These are phyloP conservation scores for Amesomyces nigricolor DNA, from an alignment of 2,329 filamentous ascomycete genomes.

Conservation along the genomic window DNA sequence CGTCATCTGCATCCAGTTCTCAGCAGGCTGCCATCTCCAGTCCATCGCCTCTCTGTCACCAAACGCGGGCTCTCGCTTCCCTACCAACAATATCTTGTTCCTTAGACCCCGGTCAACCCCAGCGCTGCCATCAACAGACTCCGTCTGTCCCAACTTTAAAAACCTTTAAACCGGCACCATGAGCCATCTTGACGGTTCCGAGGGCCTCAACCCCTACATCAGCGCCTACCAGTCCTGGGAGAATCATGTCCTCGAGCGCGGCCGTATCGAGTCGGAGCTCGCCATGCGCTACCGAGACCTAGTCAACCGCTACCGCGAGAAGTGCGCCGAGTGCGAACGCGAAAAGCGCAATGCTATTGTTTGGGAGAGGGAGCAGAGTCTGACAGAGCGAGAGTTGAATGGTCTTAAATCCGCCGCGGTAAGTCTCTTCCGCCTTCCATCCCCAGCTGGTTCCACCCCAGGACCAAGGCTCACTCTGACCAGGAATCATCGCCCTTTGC, in stretches of 20 bases:
- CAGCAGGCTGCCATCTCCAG: no score
- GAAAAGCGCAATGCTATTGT: slow-evolving; percentile 21
- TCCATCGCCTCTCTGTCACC: no score
- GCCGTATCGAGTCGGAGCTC: slow-evolving; percentile 5
- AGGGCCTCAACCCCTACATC: slow-evolving; percentile 13
- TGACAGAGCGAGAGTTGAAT: slow-evolving; percentile 20
- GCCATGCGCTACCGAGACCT: slow-evolving; percentile 15
- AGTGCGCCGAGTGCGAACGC: slow-evolving; percentile 19
- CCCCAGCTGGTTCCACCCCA: background rate
- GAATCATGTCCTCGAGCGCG: background rate
- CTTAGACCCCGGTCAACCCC: no score
- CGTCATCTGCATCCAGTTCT: no score
- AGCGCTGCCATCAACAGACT: no score
- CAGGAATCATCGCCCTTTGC: slow-evolving; percentile 33
- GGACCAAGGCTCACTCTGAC: background rate
- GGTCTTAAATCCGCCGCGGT: slow-evolving; percentile 17
- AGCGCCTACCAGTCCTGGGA: slow-evolving; percentile 14
- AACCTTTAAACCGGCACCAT: slow-evolving; percentile 10
- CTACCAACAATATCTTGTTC: no score
- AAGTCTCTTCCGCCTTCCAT: background rate
- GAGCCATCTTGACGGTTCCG: slow-evolving; percentile 10
- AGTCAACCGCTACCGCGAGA: slow-evolving; percentile 14
- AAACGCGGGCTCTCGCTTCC: no score
- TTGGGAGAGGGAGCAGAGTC: slow-evolving; percentile 22
- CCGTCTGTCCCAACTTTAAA: background rate